Evolutionary conservation across 2,329 filamentous ascomycete genomes (phyloP), one percentile per base, ranked within the genome.

Genomic region (Fusarium sp.): DNA sequence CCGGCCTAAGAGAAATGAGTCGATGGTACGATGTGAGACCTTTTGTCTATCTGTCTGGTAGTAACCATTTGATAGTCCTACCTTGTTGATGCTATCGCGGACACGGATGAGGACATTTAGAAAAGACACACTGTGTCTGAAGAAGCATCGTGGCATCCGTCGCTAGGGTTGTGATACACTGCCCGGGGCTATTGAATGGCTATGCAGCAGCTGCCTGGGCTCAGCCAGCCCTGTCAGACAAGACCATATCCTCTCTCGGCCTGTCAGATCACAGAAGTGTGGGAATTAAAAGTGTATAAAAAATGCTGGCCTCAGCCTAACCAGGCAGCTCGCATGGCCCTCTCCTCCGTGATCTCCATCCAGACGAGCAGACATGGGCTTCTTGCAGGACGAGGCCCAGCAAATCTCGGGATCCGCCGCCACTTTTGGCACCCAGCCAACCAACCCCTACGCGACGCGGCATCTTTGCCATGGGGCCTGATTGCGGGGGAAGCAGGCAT

Each of bases 401-500:
- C 39, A 27, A 60, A 62, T 52, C 48, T 71, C 69, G 70, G 48
- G 64, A 30, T 60, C 61, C 66, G 71, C 66, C 54, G 68, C 71
- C 71, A 69, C 63, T 43, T 43, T 39, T 37, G 35, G 41, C 41
- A 43, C 20, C 41, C 70, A 70, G 71, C 70, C 39, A 41, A 41
- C 70, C 39, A 41, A 41, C 39, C 39, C 10, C 18, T 41, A 41
- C 68, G 45, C 50, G 39, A 64, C 59, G 68, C 65, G 64, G 39
- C 39, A 41, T 41, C n/a, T 66, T 66, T 39, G 62, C 23, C 61
- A 73, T 61, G 37, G 69, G 69, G 57, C 61, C 64, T 68, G 70
- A 72, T 71, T 74, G 72, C 72, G 72, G 72, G 72, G 72, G 59
- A 73, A 73, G 70, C 71, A 73, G 67, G 71, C 70, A 73, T 73